Conservation (phyloP, 176 grass and related monocot species). For the Avena insularis region DNA sequence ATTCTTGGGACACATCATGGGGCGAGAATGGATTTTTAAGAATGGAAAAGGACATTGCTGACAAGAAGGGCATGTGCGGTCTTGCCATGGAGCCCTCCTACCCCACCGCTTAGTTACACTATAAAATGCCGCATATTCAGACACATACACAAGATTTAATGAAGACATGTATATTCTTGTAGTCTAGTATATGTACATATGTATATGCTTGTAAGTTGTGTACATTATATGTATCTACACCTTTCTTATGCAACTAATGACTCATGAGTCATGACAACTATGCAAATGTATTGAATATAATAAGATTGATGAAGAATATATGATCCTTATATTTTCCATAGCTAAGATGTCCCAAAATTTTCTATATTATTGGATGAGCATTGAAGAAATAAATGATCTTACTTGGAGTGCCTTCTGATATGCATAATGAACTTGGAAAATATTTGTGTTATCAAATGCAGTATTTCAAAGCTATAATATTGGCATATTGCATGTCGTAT, state of each 20-base stretch:
- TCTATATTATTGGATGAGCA: too few species aligned
- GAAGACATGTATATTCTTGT: background rate
- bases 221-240: background rate
- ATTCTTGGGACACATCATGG: slow-evolving; percentile 10
- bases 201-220: background rate
- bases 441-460: background rate
- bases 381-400: background rate
- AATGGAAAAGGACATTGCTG: background rate
- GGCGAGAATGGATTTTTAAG: background rate
- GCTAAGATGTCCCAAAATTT: background rate
- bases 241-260: background rate
- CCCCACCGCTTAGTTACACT: background rate
- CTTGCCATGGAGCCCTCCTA: slow-evolving; percentile 29
- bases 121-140: background rate
- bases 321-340: background rate
- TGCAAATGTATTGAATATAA: background rate
- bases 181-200: background rate
- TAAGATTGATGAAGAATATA: background rate
- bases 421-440: background rate
- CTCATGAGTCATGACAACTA: background rate
- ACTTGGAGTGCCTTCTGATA: background rate
- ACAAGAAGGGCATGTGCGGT: slow-evolving; percentile 20
- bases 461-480: too few species aligned
- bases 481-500: background rate
- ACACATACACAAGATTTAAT: background rate